phyloP scores from a whole-genome alignment of 495 filamentous ascomycete species.

The Aspergillus olivimuriae region DNA sequence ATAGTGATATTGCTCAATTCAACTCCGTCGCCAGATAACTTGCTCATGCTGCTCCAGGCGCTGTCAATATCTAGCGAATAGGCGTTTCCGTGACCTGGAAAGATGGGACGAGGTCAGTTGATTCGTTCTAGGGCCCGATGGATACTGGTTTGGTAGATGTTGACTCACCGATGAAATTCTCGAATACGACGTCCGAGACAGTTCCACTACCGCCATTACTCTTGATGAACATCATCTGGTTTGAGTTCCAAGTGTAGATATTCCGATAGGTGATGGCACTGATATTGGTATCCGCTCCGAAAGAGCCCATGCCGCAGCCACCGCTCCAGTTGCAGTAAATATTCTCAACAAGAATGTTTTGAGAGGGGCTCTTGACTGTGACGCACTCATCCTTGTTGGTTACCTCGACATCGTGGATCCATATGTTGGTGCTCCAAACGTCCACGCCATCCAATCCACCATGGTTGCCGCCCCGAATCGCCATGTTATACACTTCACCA shows the following conservation, averaged over 20 bases:
- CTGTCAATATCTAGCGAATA: slow-evolving; percentile 51
- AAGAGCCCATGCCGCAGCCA: slow-evolving; percentile 42
- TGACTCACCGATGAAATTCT: slow-evolving; percentile 49
- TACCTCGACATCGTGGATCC: slow-evolving; percentile 42
- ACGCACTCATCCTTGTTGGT: slow-evolving; percentile 47
- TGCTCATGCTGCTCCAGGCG: slow-evolving; percentile 40
- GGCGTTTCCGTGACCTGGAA: slow-evolving; percentile 42
- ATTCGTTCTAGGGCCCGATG: not conserved
- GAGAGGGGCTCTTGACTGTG: slow-evolving; percentile 33
- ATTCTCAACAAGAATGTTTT: slow-evolving; percentile 43
- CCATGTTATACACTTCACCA: slow-evolving; percentile 40
- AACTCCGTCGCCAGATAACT: slow-evolving; percentile 40
- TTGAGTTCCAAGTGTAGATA: slow-evolving; percentile 47
- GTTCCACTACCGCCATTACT: slow-evolving; percentile 49
- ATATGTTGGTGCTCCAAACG: slow-evolving; percentile 36
- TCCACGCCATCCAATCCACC: slow-evolving; percentile 42
- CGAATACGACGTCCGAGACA: slow-evolving; percentile 34
- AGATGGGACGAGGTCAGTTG: slow-evolving; percentile 16
- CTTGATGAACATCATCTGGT: slow-evolving; percentile 62
- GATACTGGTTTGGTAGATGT: not conserved
- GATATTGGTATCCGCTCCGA: slow-evolving; percentile 28
- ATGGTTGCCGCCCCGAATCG: slow-evolving; percentile 33
- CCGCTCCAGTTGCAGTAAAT: slow-evolving; percentile 48
- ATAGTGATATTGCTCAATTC: slow-evolving; percentile 46
- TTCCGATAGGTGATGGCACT: slow-evolving; percentile 33